Base-by-base conservation (phyloP, 2,329 filamentous ascomycete genomes). In the Colletotrichum horii region DNA sequence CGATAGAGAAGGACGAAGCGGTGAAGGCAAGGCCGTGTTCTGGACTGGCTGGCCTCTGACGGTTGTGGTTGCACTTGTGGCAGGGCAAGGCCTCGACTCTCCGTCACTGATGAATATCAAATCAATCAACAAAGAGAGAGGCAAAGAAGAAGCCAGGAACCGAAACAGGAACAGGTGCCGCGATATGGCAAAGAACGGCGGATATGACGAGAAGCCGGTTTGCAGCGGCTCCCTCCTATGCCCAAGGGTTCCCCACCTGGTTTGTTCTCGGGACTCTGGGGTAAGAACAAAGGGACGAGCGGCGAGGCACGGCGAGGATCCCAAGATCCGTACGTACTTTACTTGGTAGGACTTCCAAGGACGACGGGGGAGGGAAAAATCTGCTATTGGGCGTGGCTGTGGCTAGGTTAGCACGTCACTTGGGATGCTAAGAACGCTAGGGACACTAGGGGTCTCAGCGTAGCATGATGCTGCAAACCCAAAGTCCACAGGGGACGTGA, bases 251-350 rank as follows among this genome's bases (percentile, higher is more conserved):
- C 68, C 68, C 60, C 69, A 11, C 61, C 52, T n/a, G 16, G 32
- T 14, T 24, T 36, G 19, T 60, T n/a, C 38, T 48, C 19, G 60
- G 60, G 26, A 66, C 66, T 74, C 66, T 74, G 66, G 66, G 62
- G 73, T 64, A 65, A 65, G 73, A 68, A 75, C 73, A 75, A 75
- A 73, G 73, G 61, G 28, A 48, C 38, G 16, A 38, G 65, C 43
- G 36, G 30, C n/a, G 52, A 43, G 62, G 19, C 64, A 52, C 32
- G 70, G 30, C 32, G n/a, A 36, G 60, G 24, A 61, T n/a, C 26
- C 12, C 22, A 30, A 30, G 28, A 26, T 9, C 19, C 15, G 19
- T n/a, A 16, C 3, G 38, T 16, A 43, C 26, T 12, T 12, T 24
- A 56, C 16, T 8, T 11, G 19, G 56, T 16, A 32, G 56, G 56